Conservation (phyloP, 2,329 filamentous ascomycete genomes). For the Ilyonectria destructans region DNA sequence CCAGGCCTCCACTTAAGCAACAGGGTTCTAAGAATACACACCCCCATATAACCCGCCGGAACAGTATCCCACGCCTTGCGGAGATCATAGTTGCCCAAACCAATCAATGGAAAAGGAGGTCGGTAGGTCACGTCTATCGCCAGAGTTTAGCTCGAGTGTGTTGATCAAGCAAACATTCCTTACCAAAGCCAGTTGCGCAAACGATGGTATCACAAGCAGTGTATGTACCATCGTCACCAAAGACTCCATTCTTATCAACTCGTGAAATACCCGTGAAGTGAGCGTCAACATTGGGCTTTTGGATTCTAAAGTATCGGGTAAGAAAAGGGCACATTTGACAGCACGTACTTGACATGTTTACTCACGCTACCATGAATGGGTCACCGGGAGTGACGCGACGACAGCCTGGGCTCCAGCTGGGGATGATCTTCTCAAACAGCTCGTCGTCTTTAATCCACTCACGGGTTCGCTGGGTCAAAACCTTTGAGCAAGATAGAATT, state of each 20-base stretch:
- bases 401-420: slow-evolving; percentile 11
- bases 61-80: neutral
- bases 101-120: slow-evolving; percentile 5
- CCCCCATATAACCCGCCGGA: neutral
- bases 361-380: slow-evolving; percentile 21
- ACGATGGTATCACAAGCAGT: slow-evolving; percentile 17
- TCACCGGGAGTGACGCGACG: slow-evolving; percentile 15
- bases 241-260: neutral
- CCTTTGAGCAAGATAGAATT: too few relatives aligned
- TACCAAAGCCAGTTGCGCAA: slow-evolving; percentile 26
- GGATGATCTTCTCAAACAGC: neutral
- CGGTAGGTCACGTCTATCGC: slow-evolving; percentile 1
- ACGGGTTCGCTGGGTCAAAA: neutral
- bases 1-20: too few relatives aligned
- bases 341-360: neutral
- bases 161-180: too few relatives aligned
- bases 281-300: slow-evolving; percentile 17
- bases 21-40: too few relatives aligned
- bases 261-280: slow-evolving; percentile 17
- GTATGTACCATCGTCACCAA: slow-evolving; percentile 11
- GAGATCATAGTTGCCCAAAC: neutral
- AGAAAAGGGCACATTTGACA: too few relatives aligned
- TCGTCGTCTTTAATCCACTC: slow-evolving; percentile 4
- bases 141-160: too few relatives aligned
- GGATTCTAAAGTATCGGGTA: neutral